These are phyloP conservation scores for Plasmodium malariae DNA, from an alignment of 169 alveolate genomes.

Conservation along the genomic window DNA sequence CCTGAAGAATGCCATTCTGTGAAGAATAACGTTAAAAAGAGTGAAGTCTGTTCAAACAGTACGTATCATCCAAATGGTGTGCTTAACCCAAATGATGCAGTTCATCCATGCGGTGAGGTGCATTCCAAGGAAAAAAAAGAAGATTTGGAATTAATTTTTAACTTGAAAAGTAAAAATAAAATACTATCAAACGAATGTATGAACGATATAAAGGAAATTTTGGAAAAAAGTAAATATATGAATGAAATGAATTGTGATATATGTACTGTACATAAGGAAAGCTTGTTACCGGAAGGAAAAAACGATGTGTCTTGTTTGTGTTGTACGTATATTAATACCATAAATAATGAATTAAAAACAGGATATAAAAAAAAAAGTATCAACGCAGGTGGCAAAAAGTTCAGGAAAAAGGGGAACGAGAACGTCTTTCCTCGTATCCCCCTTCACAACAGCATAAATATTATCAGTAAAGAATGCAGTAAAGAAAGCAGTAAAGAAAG, in stretches of 20 bases:
- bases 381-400: not conserved
- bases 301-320: constrained; percentile 16
- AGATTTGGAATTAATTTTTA: not conserved
- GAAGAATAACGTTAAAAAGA: not conserved
- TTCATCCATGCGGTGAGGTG: not conserved
- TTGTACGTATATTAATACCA: constrained; percentile 16
- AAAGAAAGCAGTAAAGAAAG: too few species aligned
- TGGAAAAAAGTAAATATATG: constrained; percentile 22
- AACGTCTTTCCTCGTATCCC: too few species aligned
- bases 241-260: not conserved
- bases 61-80: too few species aligned
- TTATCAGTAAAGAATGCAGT: too few species aligned
- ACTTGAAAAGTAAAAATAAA: not conserved
- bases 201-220: constrained; percentile 18
- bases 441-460: too few species aligned
- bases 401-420: not conserved
- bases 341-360: not conserved
- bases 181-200: not conserved
- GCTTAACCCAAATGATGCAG: too few species aligned
- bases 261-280: not conserved
- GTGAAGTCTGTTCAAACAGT: not conserved
- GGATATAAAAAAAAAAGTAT: not conserved
- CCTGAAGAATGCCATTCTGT: not conserved
- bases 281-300: not conserved
- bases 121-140: not conserved